These are phyloP conservation scores for Quercus rubra DNA, from an alignment of 306 rosid genomes.

Conservation along the genomic window DNA sequence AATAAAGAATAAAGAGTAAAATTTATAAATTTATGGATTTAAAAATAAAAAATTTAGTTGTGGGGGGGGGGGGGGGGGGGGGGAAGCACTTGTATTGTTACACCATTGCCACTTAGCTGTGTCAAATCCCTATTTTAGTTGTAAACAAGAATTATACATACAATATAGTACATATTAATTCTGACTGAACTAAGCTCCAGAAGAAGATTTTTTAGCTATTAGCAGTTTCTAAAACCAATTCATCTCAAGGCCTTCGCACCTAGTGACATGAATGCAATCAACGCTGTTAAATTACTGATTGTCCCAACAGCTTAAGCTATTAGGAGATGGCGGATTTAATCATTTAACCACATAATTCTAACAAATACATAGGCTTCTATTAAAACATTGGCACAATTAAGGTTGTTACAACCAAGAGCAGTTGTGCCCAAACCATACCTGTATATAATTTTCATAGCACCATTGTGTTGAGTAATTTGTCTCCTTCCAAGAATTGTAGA, in stretches of 20 bases:
- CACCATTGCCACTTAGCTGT: too few relatives aligned
- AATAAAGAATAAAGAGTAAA: neutral
- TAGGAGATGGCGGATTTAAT: too few relatives aligned
- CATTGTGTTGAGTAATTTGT: conserved; percentile 94
- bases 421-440: conserved; percentile 39
- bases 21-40: neutral
- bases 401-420: neutral
- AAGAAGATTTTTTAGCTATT: neutral
- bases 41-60: too few relatives aligned
- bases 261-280: neutral
- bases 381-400: neutral
- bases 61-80: neutral
- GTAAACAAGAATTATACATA: neutral
- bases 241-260: neutral
- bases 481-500: conserved; percentile 93
- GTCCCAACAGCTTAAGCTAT: too few relatives aligned
- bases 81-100: neutral
- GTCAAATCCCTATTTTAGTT: neutral
- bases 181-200: neutral
- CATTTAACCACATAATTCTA: too few relatives aligned
- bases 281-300: too few relatives aligned
- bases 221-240: neutral
- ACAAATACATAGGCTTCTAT: neutral
- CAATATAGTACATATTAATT: neutral
- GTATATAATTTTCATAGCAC: conserved; percentile 93